Percentiles rank a stretch among this genome's conserved stretches.
These are phyloP conservation scores for Solanum rostratum DNA, from an alignment of 257 asterid species.

Conservation along the genomic window DNA sequence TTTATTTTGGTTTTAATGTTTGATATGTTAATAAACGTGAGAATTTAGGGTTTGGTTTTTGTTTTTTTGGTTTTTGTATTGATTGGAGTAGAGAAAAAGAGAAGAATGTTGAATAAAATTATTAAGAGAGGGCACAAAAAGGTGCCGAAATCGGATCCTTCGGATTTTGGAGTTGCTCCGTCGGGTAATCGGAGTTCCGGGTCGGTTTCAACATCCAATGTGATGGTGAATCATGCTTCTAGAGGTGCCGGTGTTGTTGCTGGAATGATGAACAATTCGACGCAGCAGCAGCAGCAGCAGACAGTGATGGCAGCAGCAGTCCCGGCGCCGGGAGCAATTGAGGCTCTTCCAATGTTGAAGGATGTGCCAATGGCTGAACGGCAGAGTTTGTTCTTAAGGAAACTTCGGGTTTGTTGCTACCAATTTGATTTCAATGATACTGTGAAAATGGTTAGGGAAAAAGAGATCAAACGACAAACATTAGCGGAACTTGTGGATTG, in stretches of 20 bases:
- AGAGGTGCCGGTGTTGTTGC: not conserved
- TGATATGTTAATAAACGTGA: not conserved
- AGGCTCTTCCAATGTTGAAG: slow-evolving; percentile 46
- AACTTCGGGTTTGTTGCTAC: slow-evolving; percentile 50
- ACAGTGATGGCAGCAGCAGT: not conserved
- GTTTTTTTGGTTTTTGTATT: not conserved
- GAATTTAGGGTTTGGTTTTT: not conserved
- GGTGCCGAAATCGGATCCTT: not conserved
- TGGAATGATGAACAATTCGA: not conserved
- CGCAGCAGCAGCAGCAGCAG: not conserved
- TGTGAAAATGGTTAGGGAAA: slow-evolving; percentile 44
- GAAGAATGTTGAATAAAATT: not conserved
- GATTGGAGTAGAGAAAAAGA: not conserved
- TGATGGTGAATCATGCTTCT: not conserved
- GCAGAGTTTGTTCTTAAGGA: slow-evolving; percentile 42
- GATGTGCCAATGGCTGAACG: slow-evolving; percentile 53
- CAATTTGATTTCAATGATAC: slow-evolving; percentile 47
- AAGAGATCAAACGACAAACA: slow-evolving; percentile 62
- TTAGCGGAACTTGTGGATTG: slow-evolving; percentile 62
- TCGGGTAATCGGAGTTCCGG: not conserved
- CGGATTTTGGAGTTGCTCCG: not conserved
- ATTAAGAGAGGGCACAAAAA: not conserved
- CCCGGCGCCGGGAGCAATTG: slow-evolving; percentile 32
- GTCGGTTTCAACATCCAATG: not conserved
- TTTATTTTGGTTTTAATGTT: not conserved